Percentiles rank a stretch among this genome's conserved stretches.
These are phyloP conservation scores for Parathielavia appendiculata DNA, from an alignment of 495 filamentous ascomycete species.

Conservation along the genomic window DNA sequence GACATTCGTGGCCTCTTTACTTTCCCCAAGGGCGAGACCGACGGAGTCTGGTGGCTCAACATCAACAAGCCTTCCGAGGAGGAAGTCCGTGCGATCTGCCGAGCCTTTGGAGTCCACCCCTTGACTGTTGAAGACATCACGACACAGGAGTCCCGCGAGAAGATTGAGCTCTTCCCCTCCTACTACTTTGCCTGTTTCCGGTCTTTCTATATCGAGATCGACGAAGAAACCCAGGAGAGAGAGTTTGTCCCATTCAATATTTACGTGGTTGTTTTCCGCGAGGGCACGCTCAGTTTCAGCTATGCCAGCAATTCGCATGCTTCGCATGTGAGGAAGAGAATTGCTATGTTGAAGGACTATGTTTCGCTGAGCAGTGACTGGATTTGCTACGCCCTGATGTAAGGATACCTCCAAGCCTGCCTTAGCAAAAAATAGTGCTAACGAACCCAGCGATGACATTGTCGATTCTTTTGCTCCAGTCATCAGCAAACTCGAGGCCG, in stretches of 20 bases:
- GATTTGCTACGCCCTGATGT: slow-evolving; percentile 99
- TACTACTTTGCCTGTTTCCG: slow-evolving; percentile 99
- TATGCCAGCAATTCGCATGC: slow-evolving; percentile 81
- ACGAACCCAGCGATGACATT: slow-evolving; percentile 71
- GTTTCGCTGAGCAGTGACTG: slow-evolving; percentile 89
- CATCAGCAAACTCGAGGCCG: slow-evolving; percentile 75
- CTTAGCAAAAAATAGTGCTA: slow-evolving; percentile 18
- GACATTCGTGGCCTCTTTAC: slow-evolving; percentile 84
- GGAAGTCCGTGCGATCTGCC: slow-evolving; percentile 80
- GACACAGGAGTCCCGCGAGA: slow-evolving; percentile 91
- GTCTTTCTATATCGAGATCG: slow-evolving; percentile 62
- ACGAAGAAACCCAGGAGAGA: slow-evolving; percentile 66
- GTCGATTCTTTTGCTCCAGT: slow-evolving; percentile 91
- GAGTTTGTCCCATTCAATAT: slow-evolving; percentile 92
- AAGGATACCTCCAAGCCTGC: slow-evolving; percentile 30
- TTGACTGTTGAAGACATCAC: slow-evolving; percentile 92
- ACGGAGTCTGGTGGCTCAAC: slow-evolving; percentile 93
- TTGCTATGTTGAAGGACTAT: slow-evolving; percentile 88
- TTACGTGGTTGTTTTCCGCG: slow-evolving; percentile 94
- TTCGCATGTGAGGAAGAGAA: slow-evolving; percentile 81
- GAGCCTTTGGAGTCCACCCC: slow-evolving; percentile 88
- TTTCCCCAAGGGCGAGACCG: slow-evolving; percentile 59
- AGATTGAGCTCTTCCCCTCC: slow-evolving; percentile 93
- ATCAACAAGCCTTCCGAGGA: slow-evolving; percentile 85
- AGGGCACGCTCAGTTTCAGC: slow-evolving; percentile 90